phyloP scores from a whole-genome alignment of 192 early-diverging fungal species.

The Piromyces sp. region DNA sequence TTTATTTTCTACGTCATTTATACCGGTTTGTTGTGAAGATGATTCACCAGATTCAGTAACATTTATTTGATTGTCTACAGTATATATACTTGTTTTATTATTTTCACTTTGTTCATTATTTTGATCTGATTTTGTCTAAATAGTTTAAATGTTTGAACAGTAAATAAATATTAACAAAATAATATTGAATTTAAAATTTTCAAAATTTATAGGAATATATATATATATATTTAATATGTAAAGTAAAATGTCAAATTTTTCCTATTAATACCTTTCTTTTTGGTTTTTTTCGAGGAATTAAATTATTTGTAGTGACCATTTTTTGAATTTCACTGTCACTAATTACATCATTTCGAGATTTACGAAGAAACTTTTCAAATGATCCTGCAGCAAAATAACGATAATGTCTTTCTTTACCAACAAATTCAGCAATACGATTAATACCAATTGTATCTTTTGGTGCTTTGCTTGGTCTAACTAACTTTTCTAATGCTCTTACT shows the following conservation, averaged over 20 bases:
- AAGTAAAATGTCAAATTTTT: too few species aligned
- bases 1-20: background rate
- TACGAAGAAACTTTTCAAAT: background rate
- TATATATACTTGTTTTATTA: background rate
- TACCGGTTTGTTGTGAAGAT: background rate
- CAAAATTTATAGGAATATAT: too few species aligned
- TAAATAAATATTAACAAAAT: too few species aligned
- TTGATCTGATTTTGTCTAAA: background rate
- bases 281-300: background rate
- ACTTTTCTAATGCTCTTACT: slow-evolving; percentile 19
- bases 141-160: too few species aligned
- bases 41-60: background rate
- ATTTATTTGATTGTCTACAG: background rate
- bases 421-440: slow-evolving; percentile 32
- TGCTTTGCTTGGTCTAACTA: slow-evolving; percentile 16
- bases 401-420: slow-evolving; percentile 40
- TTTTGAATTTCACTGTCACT: background rate
- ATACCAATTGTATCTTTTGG: slow-evolving; percentile 1
- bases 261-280: background rate
- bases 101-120: background rate
- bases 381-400: slow-evolving; percentile 32
- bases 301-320: background rate
- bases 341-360: background rate
- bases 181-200: too few species aligned
- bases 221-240: too few species aligned